phyloP scores from a whole-genome alignment of 495 filamentous ascomycete species.

The Aspergillus wentii region DNA sequence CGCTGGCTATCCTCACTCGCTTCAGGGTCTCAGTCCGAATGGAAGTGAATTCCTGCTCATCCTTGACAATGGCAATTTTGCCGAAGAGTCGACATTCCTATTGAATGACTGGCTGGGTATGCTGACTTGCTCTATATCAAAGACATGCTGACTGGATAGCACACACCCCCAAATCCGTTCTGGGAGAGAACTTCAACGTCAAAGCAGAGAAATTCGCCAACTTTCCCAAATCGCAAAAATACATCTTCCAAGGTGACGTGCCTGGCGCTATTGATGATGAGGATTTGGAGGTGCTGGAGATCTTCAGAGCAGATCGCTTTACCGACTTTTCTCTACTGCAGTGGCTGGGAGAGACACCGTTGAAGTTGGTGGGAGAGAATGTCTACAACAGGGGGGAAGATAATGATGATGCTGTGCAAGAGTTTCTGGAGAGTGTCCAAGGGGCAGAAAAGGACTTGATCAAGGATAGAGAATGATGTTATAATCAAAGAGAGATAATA shows the following conservation, averaged over 20 bases:
- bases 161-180: constrained; percentile 58
- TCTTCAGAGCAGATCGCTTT: constrained; percentile 54
- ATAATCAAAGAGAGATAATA: too few species aligned
- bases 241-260: constrained; percentile 62
- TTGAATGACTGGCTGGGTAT: constrained; percentile 62
- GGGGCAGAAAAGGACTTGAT: constrained; percentile 36
- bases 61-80: constrained; percentile 65
- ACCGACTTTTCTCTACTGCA: constrained; percentile 63
- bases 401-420: constrained; percentile 47
- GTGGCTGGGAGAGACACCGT: constrained; percentile 64
- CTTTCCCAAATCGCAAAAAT: constrained; percentile 56
- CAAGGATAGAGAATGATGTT: too few species aligned
- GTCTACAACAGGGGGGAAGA: constrained; percentile 53
- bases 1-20: constrained; percentile 63
- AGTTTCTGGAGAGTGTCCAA: constrained; percentile 52
- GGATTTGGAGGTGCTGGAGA: constrained; percentile 52
- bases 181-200: constrained; percentile 62
- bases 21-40: constrained; percentile 60
- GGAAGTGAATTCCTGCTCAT: constrained; percentile 69
- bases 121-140: constrained; percentile 5
- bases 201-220: constrained; percentile 53
- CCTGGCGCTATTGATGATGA: constrained; percentile 54
- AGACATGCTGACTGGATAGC: constrained; percentile 22
- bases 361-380: constrained; percentile 55
- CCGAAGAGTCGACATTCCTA: constrained; percentile 66